These are phyloP conservation scores for Mycena belliarum DNA, from an alignment of 768 basidiomycete species.

Conservation along the genomic window DNA sequence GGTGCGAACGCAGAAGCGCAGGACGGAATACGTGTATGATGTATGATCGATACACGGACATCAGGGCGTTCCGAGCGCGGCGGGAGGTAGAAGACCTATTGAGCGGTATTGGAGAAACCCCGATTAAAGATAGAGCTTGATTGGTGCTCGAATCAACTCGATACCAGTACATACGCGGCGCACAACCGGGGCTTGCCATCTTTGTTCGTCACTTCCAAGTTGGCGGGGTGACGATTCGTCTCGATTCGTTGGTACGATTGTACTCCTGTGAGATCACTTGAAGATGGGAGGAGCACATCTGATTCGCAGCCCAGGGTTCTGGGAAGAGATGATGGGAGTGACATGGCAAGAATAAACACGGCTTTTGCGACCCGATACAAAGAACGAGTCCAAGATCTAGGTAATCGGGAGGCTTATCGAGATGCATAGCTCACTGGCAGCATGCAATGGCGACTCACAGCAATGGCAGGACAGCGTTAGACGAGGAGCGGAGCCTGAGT, in stretches of 20 bases:
- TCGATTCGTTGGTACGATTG: not conserved
- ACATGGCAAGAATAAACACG: not conserved
- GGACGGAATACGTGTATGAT: constrained; percentile 6
- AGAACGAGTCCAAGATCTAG: not conserved
- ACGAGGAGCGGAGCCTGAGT: not conserved
- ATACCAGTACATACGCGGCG: too few relatives aligned
- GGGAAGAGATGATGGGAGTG: not conserved
- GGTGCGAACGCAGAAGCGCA: constrained; percentile 5
- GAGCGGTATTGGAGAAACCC: not conserved
- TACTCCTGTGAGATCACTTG: not conserved
- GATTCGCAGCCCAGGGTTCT: not conserved
- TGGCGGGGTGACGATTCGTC: too few relatives aligned
- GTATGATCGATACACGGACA: constrained; percentile 11
- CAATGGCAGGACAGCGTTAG: not conserved
- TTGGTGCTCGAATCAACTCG: too few relatives aligned
- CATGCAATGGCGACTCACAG: too few relatives aligned
- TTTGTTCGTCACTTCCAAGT: too few relatives aligned
- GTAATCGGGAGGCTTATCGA: too few relatives aligned
- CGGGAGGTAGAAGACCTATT: not conserved
- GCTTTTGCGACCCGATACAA: not conserved
- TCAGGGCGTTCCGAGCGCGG: not conserved
- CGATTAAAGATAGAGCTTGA: not conserved
- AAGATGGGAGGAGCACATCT: not conserved
- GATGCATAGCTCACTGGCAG: too few relatives aligned
- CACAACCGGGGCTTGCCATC: too few relatives aligned